Base-by-base conservation (phyloP, 371 early-diverging fungal genomes). In the Rhizopus arrhizus region DNA sequence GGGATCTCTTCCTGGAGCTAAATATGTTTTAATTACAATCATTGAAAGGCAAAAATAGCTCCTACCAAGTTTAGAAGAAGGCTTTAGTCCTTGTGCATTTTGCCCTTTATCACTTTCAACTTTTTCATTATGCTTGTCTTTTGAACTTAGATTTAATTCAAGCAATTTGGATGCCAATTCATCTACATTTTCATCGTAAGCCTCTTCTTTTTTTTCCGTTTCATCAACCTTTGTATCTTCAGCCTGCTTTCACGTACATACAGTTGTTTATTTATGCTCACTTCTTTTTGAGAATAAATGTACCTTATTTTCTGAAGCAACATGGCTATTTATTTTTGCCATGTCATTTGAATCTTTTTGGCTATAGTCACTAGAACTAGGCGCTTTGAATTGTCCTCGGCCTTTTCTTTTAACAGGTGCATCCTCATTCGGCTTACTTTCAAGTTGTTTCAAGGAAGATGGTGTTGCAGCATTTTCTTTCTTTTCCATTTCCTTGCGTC, bases 341-440 rank as follows among this genome's bases (percentile, higher is more conserved):
- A 22, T 22, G 22, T 22, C 22, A 22, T 22, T 22, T 36, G 36
- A 36, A 36, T 36, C 11, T 36, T 1, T 36, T 36, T 36, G 36
- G 2, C 22, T 38, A 43, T 43, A n/a, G 43, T 4, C 3, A 43
- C 11, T 11, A 11, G n/a, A n/a, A 3, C 6, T 15, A 48, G 74
- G 74, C 11, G 74, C 74, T 60, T 63, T 50, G 36, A 73, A 73
- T 58, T 62, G 70, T 16, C 74, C 74, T 47, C 74, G 53, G 16
- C 65, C 60, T 49, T 68, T 33, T 58, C 63, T 43, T 41, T 58
- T 62, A 9, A 55, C 34, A 33, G 50, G 38, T 32, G 42, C 4
- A 10, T 53, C 41, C 10, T 56, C 46, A 10, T 48, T 41, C 7
- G 29, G 41, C 5, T 38, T 29, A 5, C 41, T 15, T 8, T 36